phyloP scores from a whole-genome alignment of 164 flowering plant genomes.

The Annona squamosa region DNA sequence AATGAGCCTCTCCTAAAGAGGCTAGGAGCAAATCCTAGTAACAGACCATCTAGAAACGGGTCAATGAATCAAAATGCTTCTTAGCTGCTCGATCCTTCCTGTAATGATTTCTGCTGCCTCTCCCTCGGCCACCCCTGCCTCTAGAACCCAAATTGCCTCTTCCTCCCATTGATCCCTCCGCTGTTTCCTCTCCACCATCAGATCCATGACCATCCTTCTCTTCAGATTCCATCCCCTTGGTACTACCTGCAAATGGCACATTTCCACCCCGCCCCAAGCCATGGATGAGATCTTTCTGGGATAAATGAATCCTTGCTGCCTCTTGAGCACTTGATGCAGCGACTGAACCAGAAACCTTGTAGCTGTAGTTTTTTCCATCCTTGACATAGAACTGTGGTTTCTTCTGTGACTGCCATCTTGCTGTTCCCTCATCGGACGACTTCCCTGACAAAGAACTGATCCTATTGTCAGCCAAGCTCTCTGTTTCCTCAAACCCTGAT shows the following conservation, averaged over 20 bases:
- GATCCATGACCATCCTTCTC: constrained; percentile 26
- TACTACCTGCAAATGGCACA: constrained; percentile 63
- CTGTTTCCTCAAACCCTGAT: constrained; percentile 56
- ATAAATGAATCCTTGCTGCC: constrained; percentile 51
- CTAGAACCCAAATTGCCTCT: constrained; percentile 24
- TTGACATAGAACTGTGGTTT: constrained; percentile 87
- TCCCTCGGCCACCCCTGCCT: constrained; percentile 44
- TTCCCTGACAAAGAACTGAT: constrained; percentile 24
- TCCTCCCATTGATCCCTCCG: constrained; percentile 16
- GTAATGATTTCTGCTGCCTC: constrained; percentile 43
- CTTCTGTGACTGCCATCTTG: constrained; percentile 62
- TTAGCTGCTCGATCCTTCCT: constrained; percentile 68
- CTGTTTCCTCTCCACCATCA: constrained; percentile 22
- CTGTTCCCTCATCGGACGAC: constrained; percentile 26
- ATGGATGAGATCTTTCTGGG: constrained; percentile 61
- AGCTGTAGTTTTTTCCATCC: constrained; percentile 96
- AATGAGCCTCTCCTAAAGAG: not conserved
- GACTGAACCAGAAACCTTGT: constrained; percentile 80
- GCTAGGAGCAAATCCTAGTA: not conserved
- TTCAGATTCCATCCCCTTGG: constrained; percentile 29
- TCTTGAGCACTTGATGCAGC: constrained; percentile 64
- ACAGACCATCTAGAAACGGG: not conserved
- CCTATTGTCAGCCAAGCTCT: constrained; percentile 37
- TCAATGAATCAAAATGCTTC: constrained; percentile 40
- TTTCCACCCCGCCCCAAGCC: constrained; percentile 97